Evolutionary conservation across 768 basidiomycete genomes (phyloP).

Genomic region (Trametes cinnabarina): DNA sequence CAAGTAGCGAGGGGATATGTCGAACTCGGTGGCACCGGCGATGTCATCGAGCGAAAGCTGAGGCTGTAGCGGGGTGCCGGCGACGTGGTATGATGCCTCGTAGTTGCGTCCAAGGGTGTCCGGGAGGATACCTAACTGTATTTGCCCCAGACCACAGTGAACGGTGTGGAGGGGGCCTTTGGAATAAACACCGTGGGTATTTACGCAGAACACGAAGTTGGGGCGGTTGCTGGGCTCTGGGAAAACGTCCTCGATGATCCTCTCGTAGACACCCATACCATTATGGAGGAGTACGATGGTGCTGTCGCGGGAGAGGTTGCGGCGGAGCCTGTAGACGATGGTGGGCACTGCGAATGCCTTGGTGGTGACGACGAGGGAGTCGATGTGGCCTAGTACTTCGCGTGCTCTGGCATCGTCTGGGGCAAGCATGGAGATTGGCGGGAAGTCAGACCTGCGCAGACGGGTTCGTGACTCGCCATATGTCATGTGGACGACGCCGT

Average conservation of each 20-base stretch:
- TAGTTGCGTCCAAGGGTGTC: constrained; percentile 63
- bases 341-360: constrained; percentile 68
- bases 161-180: constrained; percentile 54
- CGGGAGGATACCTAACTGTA: constrained; percentile 79
- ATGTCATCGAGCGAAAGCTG: constrained; percentile 55
- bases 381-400: constrained; percentile 41
- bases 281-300: constrained; percentile 94
- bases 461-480: not conserved
- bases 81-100: constrained; percentile 43
- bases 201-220: constrained; percentile 81
- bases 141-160: constrained; percentile 65
- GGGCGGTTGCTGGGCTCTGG: constrained; percentile 72
- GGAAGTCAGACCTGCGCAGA: not conserved
- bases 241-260: constrained; percentile 64
- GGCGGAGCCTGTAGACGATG: constrained; percentile 57
- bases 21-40: constrained; percentile 28
- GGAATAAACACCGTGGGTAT: constrained; percentile 74
- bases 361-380: constrained; percentile 78
- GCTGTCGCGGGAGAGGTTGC: constrained; percentile 60
- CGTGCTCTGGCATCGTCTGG: not conserved
- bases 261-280: constrained; percentile 90
- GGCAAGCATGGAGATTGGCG: constrained; percentile 4
- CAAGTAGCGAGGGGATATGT: constrained; percentile 45
- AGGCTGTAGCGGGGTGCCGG: constrained; percentile 37
- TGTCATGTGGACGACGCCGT: constrained; percentile 43